Percentiles rank a stretch among this genome's conserved stretches.
Conservation (phyloP, 1,284 basidiomycete species). For the Fomitopsis palustris region DNA sequence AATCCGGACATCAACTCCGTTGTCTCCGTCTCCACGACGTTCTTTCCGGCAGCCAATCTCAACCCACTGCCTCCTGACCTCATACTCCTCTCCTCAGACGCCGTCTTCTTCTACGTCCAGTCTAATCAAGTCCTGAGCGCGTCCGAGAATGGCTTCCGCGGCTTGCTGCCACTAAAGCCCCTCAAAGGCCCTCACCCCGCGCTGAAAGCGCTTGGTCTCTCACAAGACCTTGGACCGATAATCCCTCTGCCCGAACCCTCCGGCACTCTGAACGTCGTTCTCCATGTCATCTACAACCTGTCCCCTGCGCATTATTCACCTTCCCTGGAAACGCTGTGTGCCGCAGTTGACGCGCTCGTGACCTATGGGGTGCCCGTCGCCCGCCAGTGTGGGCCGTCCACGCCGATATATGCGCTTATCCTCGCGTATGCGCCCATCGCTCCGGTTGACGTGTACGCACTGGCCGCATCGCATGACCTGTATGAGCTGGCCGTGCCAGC, state of each 20-base stretch:
- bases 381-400: conserved; percentile 21
- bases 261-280: conserved; percentile 32
- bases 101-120: conserved; percentile 61
- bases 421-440: conserved; percentile 31
- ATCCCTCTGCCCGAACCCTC: conserved; percentile 31
- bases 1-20: conserved; percentile 35
- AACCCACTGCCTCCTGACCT: conserved; percentile 53
- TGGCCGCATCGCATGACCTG: conserved; percentile 32
- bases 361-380: conserved; percentile 29
- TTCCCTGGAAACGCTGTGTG: conserved; percentile 26
- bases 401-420: conserved; percentile 29
- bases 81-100: conserved; percentile 64
- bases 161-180: conserved; percentile 25
- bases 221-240: conserved; percentile 28
- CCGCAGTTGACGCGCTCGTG: conserved; percentile 28
- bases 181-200: conserved; percentile 2
- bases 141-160: conserved; percentile 37
- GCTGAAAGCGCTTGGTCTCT: conserved; percentile 7
- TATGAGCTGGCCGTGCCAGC: conserved; percentile 34
- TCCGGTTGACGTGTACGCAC: conserved; percentile 33
- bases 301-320: conserved; percentile 35
- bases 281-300: conserved; percentile 34
- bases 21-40: conserved; percentile 77
- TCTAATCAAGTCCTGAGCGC: conserved; percentile 29
- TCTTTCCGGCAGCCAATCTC: conserved; percentile 64